Evolutionary conservation across 805 yeast species (phyloP).

Genomic region (Torulaspora maleeae): DNA sequence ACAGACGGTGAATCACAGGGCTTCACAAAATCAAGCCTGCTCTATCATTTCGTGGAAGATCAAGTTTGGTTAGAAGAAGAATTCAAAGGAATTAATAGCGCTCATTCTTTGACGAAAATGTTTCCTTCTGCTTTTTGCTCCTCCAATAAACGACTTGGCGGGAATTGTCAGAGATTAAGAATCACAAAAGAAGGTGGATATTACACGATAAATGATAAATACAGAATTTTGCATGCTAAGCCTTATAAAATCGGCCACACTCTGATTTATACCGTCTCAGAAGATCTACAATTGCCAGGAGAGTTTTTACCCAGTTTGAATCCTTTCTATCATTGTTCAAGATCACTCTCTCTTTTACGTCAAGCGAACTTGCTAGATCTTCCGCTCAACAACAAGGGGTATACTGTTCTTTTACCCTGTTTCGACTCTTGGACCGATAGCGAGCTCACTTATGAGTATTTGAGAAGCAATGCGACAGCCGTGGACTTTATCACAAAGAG

Average conservation of each 20-base stretch:
- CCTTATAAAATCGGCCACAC: conserved; percentile 57
- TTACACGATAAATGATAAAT: conserved; percentile 51
- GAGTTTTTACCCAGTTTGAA: conserved; percentile 62
- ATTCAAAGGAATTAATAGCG: conserved; percentile 8
- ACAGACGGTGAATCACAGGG: conserved; percentile 35
- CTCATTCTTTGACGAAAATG: conserved; percentile 30
- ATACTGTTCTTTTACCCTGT: conserved; percentile 75
- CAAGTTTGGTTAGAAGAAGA: conserved; percentile 21
- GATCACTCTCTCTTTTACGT: conserved; percentile 54
- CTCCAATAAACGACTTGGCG: conserved; percentile 49
- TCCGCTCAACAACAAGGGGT: conserved; percentile 53
- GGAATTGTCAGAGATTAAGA: conserved; percentile 59
- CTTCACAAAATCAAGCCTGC: conserved; percentile 37
- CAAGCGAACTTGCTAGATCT: conserved; percentile 49
- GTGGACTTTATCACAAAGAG: conserved; percentile 53
- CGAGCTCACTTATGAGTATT: conserved; percentile 55
- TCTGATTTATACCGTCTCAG: conserved; percentile 59
- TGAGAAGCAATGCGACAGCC: conserved; percentile 48
- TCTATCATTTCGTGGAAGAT: conserved; percentile 56
- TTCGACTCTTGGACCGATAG: conserved; percentile 64
- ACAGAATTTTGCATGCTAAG: conserved; percentile 39
- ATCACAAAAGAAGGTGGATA: conserved; percentile 33
- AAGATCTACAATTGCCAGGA: conserved; percentile 57
- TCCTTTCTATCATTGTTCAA: conserved; percentile 58
- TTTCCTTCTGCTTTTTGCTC: conserved; percentile 50